Evolutionary conservation across 345 rosid species (phyloP), one percentile per base, ranked within the genome.

Genomic region (Eucalyptus viminalis): DNA sequence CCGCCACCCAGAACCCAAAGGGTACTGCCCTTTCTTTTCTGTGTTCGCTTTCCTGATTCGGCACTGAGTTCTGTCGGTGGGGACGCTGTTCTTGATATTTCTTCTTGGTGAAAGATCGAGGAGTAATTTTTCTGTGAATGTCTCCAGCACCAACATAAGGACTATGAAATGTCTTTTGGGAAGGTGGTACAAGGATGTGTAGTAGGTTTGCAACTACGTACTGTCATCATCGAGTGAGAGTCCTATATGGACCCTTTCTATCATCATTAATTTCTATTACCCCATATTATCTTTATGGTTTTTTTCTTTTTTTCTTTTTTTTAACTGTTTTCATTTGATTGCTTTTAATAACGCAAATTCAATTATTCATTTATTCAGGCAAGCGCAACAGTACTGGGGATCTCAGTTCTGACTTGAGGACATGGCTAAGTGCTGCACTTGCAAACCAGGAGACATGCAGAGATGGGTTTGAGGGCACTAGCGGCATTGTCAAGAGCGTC

Each of bases 361-460:
- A 29, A 24, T 53, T 2, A 7, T 29, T 86, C 25, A 87, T 88
- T 47, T 34, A 56, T 43, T 69, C 93, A 95, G 99, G 97, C 50
- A 94, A 95, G 87, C 91, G 94, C 88, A 95, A 96, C 89, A 93
- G 98, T 88, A 95, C 97, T 24, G 95, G 94, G 5, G 94, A 97
- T 88, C 89, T 95, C 86, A 92, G 94, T 87, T 94, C 93, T n/a
- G 99, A 97, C 90, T 89, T 96, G 49, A 92, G 92, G 90, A 93
- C 98, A 83, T 97, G 97, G 94, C 93, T 97, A 49, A 94, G 98
- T 81, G 99, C 99, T 25, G 95, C 99, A 54, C 93, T 97, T 49
- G 90, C 94, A 24, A 94, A 97, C 88, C 96, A 95, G 83, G 96
- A 95, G 91, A 97, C 99, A 43, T 97, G 99, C 92, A 92, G 92